Evolutionary conservation across 78 protist species (phyloP).

Genomic region (Dictyostelium capitatum): DNA sequence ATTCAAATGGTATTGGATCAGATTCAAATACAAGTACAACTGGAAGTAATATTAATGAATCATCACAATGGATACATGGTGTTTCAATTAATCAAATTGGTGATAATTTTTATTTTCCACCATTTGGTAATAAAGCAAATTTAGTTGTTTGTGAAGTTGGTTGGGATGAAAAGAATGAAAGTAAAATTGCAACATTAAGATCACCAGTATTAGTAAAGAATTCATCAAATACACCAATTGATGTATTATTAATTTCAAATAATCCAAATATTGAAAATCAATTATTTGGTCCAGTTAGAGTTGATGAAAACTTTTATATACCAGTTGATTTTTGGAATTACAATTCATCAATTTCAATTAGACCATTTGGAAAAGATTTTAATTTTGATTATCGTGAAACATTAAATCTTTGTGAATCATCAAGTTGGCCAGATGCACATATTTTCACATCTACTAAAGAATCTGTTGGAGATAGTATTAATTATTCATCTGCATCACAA

Average conservation of each 20-base stretch:
- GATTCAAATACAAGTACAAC: not conserved
- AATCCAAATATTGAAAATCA: not conserved
- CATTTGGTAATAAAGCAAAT: conserved; percentile 53
- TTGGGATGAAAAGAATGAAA: conserved; percentile 76
- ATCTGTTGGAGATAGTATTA: not conserved
- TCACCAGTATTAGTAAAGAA: conserved; percentile 68
- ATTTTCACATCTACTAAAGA: conserved; percentile 13
- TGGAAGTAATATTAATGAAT: not conserved
- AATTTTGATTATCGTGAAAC: not conserved
- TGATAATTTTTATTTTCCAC: conserved; percentile 74
- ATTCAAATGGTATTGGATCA: not conserved
- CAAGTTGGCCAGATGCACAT: conserved; percentile 56
- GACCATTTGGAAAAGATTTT: conserved; percentile 54
- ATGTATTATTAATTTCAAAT: not conserved
- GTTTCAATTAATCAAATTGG: conserved; percentile 74
- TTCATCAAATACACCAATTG: conserved; percentile 38
- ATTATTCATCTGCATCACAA: not conserved
- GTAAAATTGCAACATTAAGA: conserved; percentile 65
- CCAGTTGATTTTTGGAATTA: conserved; percentile 71
- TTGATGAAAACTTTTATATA: conserved; percentile 60
- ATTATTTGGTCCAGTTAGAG: conserved; percentile 46
- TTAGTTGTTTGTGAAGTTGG: conserved; percentile 77
- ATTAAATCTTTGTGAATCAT: conserved; percentile 27
- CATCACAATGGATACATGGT: conserved; percentile 60
- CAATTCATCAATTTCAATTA: conserved; percentile 24